Evolutionary conservation across 176 grass and related monocot species (phyloP), one percentile per base, ranked within the genome.

Genomic region (Typha latifolia): DNA sequence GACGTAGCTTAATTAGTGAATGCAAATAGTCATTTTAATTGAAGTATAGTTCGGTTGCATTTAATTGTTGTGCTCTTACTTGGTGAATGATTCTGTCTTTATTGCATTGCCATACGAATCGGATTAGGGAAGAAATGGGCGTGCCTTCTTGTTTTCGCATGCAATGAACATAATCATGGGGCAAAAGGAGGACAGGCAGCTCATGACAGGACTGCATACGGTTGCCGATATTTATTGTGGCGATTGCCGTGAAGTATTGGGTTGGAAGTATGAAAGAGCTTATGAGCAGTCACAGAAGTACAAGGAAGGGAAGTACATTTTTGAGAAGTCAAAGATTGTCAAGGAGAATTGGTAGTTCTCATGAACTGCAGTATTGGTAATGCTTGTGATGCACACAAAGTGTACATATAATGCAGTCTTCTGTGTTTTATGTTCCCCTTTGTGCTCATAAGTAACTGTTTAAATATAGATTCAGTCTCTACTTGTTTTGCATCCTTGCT

Each of bases 291-390:
- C 80, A 13, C 84, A 91, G 62, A 91, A 84, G 32, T 91, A 91
- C 73, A 86, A 91, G 69, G 87, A 91, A 83, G 84, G 87, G 31
- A 91, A 91, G 66, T 91, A 81, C 80, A 91, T 91, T 66, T 91
- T 91, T 68, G 87, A 91, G 61, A 91, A 91, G 72, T 81, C 83
- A 49, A 91, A 91, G 73, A 91, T 91, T 59, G 47, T 86, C 20
- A 91, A 84, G 62, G 87, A 86, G 69, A 91, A 91, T 55, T 86
- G 84, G 87, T 91, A 86, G 77, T 31, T 62, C 7, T 29, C 70
- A 32, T 56, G 51, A 63, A 32, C 12, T 43, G 37, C 10, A 43
- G 8, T 64, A 26, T 64, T 37, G 27, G 34, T 34, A 32, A 64
- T 19, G 16, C 53, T 63, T 63, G 9, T 47, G 62, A n/a, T 57